These are phyloP conservation scores for Thermoascus crustaceus DNA, from an alignment of 2,329 filamentous ascomycete species.

Conservation along the genomic window DNA sequence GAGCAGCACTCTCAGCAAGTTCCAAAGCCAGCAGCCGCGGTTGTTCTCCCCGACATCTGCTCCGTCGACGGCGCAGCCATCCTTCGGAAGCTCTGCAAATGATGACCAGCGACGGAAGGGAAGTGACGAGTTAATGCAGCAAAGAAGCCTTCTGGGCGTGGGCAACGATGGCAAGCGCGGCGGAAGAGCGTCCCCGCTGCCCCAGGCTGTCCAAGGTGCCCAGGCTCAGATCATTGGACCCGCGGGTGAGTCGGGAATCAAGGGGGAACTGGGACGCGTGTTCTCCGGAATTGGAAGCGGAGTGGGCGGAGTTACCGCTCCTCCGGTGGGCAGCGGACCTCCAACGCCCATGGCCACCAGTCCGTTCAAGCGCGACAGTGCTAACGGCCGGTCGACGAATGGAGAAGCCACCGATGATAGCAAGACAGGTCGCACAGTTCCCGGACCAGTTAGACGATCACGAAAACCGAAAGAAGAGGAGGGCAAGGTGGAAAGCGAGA, in stretches of 20 bases:
- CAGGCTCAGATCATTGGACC: constrained; percentile 73
- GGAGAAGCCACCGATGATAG: constrained; percentile 35
- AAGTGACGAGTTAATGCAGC: constrained; percentile 50
- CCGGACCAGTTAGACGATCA: constrained; percentile 49
- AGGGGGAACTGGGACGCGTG: constrained; percentile 90
- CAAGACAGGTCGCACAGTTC: constrained; percentile 34
- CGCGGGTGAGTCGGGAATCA: constrained; percentile 77
- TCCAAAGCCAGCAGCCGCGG: constrained; percentile 24
- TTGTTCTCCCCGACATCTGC: constrained; percentile 28
- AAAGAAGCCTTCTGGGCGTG: constrained; percentile 65
- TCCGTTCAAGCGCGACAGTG: constrained; percentile 45
- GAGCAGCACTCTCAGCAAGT: constrained; percentile 14
- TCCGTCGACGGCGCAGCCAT: constrained; percentile 21
- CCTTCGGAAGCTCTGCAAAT: constrained; percentile 16
- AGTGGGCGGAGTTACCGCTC: constrained; percentile 46
- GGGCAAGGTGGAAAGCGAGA: constrained; percentile 55
- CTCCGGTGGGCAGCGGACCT: constrained; percentile 42
- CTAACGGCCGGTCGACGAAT: constrained; percentile 33
- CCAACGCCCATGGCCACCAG: constrained; percentile 48
- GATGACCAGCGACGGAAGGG: constrained; percentile 37
- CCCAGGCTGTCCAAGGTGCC: constrained; percentile 87
- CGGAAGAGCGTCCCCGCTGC: constrained; percentile 77
- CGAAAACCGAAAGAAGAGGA: constrained; percentile 73
- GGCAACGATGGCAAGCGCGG: constrained; percentile 67
- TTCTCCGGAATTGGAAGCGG: constrained; percentile 84